A percentile compares a stretch with the other conserved stretches of the same genome.
Conservation (phyloP, 176 grass and related monocot species). For the Echinochloa phyllopogon region DNA sequence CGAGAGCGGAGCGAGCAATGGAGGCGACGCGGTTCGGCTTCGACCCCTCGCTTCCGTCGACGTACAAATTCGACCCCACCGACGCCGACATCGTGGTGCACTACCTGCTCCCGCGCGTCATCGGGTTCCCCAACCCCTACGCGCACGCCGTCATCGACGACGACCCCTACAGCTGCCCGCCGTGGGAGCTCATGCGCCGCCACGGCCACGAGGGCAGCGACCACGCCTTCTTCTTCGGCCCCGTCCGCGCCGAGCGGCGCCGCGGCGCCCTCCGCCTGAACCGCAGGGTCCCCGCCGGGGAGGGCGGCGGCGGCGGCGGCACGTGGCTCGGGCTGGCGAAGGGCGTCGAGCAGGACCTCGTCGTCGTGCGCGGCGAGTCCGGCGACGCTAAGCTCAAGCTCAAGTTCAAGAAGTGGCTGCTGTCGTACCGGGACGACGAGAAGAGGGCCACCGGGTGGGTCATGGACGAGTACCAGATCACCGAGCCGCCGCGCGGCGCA, state of each 20-base stretch:
- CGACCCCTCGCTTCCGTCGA: not conserved
- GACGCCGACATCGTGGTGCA: conserved; percentile 28
- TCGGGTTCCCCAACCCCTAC: not conserved
- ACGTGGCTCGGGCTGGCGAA: conserved; percentile 22
- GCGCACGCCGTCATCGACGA: conserved; percentile 5
- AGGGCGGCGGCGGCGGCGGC: not conserved
- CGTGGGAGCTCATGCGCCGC: conserved; percentile 16
- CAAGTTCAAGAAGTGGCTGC: conserved; percentile 2
- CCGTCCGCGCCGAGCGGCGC: no score
- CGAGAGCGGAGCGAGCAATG: not conserved
- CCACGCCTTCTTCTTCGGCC: conserved; percentile 35
- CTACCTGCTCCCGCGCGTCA: conserved; percentile 37
- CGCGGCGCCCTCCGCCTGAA: not conserved
- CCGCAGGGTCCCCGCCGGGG: not conserved
- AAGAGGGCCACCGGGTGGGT: not conserved
- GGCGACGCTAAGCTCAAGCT: not conserved
- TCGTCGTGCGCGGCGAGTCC: not conserved
- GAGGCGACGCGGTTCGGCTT: not conserved
- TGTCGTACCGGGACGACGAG: not conserved
- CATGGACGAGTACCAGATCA: conserved; percentile 35
- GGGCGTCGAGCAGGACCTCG: not conserved
- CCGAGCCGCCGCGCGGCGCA: not conserved
- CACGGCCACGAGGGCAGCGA: not conserved
- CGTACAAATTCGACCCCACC: conserved; percentile 32
- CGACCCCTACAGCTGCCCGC: conserved; percentile 20